A percentile compares a stretch with the other conserved stretches of the same genome.
Conservation (phyloP, 495 filamentous ascomycete genomes). For the Penicillium ochrochloron region DNA sequence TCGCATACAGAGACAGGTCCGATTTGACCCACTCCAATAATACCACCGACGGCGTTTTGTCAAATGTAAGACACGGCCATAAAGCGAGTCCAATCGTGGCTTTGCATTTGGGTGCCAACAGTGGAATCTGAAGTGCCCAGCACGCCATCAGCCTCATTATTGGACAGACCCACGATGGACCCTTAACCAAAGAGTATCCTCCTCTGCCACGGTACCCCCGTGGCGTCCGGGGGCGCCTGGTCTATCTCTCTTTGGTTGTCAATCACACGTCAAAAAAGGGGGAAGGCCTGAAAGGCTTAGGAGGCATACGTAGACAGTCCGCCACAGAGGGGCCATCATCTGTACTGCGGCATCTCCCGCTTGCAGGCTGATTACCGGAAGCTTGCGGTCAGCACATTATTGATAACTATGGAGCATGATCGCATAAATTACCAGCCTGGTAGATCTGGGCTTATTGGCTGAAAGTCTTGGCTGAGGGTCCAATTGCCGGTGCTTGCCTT, state of each 20-base stretch:
- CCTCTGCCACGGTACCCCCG: not conserved
- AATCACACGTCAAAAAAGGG: conserved; percentile 1
- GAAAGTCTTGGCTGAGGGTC: not conserved
- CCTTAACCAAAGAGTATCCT: not conserved
- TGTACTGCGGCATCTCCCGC: not conserved
- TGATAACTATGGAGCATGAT: not conserved
- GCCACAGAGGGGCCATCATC: not conserved
- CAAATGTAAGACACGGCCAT: not conserved
- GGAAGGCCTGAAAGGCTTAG: not conserved
- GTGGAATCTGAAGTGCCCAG: not conserved
- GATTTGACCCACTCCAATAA: not conserved
- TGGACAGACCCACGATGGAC: not conserved
- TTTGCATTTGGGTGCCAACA: not conserved
- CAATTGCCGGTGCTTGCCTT: not conserved
- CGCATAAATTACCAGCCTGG: not conserved
- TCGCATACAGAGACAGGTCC: not conserved
- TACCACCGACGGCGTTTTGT: not conserved
- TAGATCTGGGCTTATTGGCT: not conserved
- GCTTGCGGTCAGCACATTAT: not conserved
- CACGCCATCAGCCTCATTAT: not conserved
- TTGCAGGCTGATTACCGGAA: conserved; percentile 2
- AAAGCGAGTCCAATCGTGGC: not conserved
- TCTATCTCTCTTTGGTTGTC: not conserved
- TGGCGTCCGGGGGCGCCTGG: conserved; percentile 5
- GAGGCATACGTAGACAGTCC: conserved; percentile 2